Base-by-base conservation (phyloP, 2,329 filamentous ascomycete genomes). In the Paraconiothyrium sp. region DNA sequence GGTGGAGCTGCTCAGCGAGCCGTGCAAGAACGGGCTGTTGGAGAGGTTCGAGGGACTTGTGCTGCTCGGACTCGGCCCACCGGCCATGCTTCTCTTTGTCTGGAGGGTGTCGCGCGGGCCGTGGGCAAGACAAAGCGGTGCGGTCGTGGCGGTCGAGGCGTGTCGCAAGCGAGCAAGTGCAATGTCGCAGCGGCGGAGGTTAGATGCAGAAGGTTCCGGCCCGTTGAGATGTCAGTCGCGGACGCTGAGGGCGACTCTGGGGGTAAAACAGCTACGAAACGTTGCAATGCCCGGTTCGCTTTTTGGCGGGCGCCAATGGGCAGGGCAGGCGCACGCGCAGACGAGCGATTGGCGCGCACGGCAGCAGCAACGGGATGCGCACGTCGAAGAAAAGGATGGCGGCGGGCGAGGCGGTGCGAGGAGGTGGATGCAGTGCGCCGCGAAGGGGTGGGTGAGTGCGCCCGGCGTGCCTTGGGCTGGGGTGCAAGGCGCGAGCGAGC, bases 21-120 rank as follows among this genome's bases (percentile, higher is more conserved):
- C 73, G 75, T 76, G 77, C 47, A 71, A 65, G 57, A 77, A 79
- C 6, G 77, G 74, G 55, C 76, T 79, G 71, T 76, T 79, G 66
- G 75, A 77, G 47, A 79, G 68, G 63, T 76, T 77, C 57, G 75
- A 76, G 61, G 78, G 78, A 71, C 77, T 79, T 59, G 76, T 79
- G 69, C 76, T 78, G 72, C 71, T 79, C 63, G 78, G 77, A 72
- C 78, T 80, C 67, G 77, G 78, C 73, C 76, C 74, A 72, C 70
- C 72, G 75, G 76, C 75, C 77, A 79, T 79, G 61, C 60, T 69
- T 72, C 72, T 67, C 73, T 76, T 75, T 74, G 75, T 77, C 65
- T 68, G 66, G 62, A 62, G 60, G 69, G 64, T 72, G 64, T 72
- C 59, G 67, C 65, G 62, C 65, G 61, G 67, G 69, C 51, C 57